These are phyloP conservation scores for Aspergillus thermomutatus DNA, from an alignment of 2,329 filamentous ascomycete genomes.

Conservation along the genomic window DNA sequence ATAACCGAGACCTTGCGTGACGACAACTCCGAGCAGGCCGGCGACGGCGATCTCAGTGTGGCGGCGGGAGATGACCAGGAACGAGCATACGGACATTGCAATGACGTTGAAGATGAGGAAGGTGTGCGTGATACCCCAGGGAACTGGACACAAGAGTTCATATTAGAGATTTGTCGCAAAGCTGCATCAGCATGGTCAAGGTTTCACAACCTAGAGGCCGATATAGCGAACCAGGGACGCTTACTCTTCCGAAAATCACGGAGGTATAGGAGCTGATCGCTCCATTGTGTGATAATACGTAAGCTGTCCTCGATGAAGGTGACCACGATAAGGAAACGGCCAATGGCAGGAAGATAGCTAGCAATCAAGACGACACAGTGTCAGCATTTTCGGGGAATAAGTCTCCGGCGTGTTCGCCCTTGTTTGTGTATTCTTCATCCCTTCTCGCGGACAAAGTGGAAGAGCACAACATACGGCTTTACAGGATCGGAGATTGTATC, in stretches of 20 bases:
- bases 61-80: conserved; percentile 85
- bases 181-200: no score
- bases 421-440: conserved; percentile 9
- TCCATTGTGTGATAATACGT: conserved; percentile 96
- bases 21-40: conserved; percentile 84
- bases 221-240: conserved; percentile 27
- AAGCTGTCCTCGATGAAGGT: conserved; percentile 97
- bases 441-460: not conserved
- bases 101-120: conserved; percentile 91
- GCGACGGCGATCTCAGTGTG: conserved; percentile 89
- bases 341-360: conserved; percentile 91
- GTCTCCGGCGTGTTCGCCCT: conserved; percentile 6
- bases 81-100: conserved; percentile 78
- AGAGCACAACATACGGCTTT: conserved; percentile 73
- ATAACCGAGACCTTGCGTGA: conserved; percentile 93
- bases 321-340: conserved; percentile 94
- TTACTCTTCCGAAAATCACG: conserved; percentile 90
- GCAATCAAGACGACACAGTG: conserved; percentile 29
- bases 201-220: conserved; percentile 1
- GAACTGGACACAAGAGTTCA: conserved; percentile 58
- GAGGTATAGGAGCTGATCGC: conserved; percentile 87
- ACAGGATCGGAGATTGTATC: conserved; percentile 85
- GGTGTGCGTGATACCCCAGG: conserved; percentile 79
- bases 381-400: conserved; percentile 18
- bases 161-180: conserved; percentile 12